Base-by-base conservation (phyloP, 2,329 filamentous ascomycete species). In the Colletotrichum paranaense region DNA sequence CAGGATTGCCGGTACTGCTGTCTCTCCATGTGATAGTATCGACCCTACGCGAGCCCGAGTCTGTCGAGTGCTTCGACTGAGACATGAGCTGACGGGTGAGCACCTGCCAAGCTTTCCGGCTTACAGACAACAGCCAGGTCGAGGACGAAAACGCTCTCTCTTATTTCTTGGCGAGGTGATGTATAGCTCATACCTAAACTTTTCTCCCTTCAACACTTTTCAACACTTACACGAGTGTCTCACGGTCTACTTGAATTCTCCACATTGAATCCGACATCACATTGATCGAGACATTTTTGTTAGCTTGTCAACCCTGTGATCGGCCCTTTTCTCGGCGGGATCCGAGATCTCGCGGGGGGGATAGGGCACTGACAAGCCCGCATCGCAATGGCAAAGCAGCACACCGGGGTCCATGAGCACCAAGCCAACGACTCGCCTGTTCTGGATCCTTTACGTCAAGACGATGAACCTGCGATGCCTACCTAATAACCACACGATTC, bases 271-370 rank as follows among this genome's bases (percentile, higher is more conserved):
- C 12, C 26, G 9, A 63, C 14, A 8, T 28, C 26, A 14, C 26
- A 14, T 2, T 30, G 12, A 6, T 28, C 52, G 26, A 65, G 24
- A 66, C 49, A 53, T 28, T 46, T 8, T 62, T 42, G 32, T 32
- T 32, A 32, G 32, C 32, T 9, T 32, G 32, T 55, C 30, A 67
- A 55, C 68, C 24, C 55, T 67, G 55, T 12, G 68, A 22, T 65
- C 62, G 62, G 42, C 62, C 49, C 55, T 49, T 60, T 59, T 3
- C 66, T 28, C 30, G 22, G 46, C 24, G 62, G 42, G 38, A 67
- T 2, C 38, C 38, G n/a, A 11, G 56, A 16, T 52, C 38, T 32
- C 35, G 55, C 55, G n/a, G 24, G 42, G 42, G 42, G 7, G 1
- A n/a, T 9, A n/a, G 19, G 42, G 42, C 14, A 7, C 16, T 16